Base-by-base conservation (phyloP, 2,329 filamentous ascomycete species). In the Fusarium burgessii region DNA sequence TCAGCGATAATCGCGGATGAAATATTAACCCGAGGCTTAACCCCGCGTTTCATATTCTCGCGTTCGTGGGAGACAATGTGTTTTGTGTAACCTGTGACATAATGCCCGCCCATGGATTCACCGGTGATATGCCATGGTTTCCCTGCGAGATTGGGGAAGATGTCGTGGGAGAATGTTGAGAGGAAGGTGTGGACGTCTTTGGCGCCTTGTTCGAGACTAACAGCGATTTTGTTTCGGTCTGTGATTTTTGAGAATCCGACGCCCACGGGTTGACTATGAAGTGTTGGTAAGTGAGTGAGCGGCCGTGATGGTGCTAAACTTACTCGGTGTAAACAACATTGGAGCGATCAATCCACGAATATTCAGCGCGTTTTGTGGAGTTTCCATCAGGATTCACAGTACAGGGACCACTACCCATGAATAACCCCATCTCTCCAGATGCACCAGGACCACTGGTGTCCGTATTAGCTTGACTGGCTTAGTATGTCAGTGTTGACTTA, bases 101-200 rank as follows among this genome's bases (percentile, higher is more conserved):
- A 72, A 40, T 73, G 70, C 0, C 70, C 70, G 14, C 70, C 70
- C 70, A 72, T 72, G 1, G 70, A 73, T 29, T 72, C 70, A 5
- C 70, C 70, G 0, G 70, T 65, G 20, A 72, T 71, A 2, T 72
- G 70, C 70, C 70, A 72, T 2, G 66, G 55, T 4, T 71, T 56
- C 2, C 51, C 55, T 13, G 55, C 45, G 13, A 72, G 46, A 7
- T 64, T 41, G 3, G 70, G 70, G 12, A 73, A 71, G 4, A 73
- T 57, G 9, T 70, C 13, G 1, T 35, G 55, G 8, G 66, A 64
- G 5, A 72, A 49, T 1, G n/a, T 50, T 2, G 51, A 58, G 1
- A 72, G 62, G 3, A 72, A 73, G 0, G 66, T 50, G 7, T 73
- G 20, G 2, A 73, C 57, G 14, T 72, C 70, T 25, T 27, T 45